A percentile compares a stretch with the other conserved stretches of the same genome.
These are phyloP conservation scores for Globisporangium splendens DNA, from an alignment of 352 stramenopile species.

Conservation along the genomic window DNA sequence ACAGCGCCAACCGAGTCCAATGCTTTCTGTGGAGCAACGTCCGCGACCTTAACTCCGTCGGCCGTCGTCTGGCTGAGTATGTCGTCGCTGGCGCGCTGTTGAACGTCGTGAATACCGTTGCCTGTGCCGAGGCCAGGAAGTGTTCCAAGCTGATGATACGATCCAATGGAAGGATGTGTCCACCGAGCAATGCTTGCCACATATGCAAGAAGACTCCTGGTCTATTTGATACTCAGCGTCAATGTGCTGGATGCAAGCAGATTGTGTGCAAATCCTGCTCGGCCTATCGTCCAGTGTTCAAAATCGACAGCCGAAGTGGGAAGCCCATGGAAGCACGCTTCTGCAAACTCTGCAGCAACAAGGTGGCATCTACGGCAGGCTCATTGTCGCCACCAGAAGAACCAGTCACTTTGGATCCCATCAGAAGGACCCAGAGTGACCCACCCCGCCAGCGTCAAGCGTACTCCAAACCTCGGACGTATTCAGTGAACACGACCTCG, in stretches of 20 bases:
- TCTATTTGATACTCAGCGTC: background rate
- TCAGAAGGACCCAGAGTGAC: slow-evolving; percentile 1
- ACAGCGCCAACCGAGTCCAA: slow-evolving; percentile 23
- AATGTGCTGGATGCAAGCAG: slow-evolving; percentile 29
- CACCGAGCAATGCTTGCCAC: slow-evolving; percentile 3
- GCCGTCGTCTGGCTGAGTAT: slow-evolving; percentile 12
- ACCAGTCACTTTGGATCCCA: background rate
- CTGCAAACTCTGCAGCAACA: slow-evolving; percentile 10
- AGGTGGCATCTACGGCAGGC: background rate
- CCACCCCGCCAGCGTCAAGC: background rate
- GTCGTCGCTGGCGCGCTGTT: slow-evolving; percentile 17
- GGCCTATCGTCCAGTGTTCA: slow-evolving; percentile 1
- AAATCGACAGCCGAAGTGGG: slow-evolving; percentile 2
- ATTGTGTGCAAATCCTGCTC: slow-evolving; percentile 32
- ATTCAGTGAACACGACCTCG: slow-evolving; percentile 3
- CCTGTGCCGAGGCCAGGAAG: slow-evolving; percentile 9
- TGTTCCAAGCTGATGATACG: background rate
- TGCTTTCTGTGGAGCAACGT: slow-evolving; percentile 31
- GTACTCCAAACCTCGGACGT: background rate
- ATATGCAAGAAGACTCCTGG: background rate
- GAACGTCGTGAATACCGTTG: slow-evolving; percentile 18
- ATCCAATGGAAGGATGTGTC: background rate
- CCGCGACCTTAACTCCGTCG: slow-evolving; percentile 17
- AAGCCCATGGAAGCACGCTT: slow-evolving; percentile 3
- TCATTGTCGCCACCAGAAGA: background rate